These are phyloP conservation scores for Fennellomyces sp. DNA, from an alignment of 371 early-diverging fungal genomes.

Conservation along the genomic window DNA sequence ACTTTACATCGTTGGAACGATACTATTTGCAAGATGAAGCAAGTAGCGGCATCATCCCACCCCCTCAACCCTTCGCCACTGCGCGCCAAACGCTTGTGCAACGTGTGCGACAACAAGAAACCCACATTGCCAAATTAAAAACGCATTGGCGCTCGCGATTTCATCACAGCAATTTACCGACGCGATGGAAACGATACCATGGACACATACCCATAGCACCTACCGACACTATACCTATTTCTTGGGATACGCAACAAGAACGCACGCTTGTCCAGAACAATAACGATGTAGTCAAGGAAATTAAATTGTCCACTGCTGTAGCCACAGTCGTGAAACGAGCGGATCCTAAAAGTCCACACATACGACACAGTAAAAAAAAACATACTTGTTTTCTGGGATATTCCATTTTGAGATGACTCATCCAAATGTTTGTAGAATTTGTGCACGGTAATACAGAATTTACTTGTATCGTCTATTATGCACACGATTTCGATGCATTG, in stretches of 20 bases:
- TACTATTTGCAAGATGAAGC: not conserved
- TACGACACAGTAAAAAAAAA: slow-evolving; percentile 36
- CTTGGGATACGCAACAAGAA: not conserved
- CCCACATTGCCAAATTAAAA: not conserved
- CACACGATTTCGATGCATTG: slow-evolving; percentile 85
- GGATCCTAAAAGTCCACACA: slow-evolving; percentile 31
- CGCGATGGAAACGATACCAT: not conserved
- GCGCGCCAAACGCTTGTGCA: not conserved
- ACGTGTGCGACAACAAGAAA: not conserved
- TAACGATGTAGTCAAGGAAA: not conserved
- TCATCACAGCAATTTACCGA: not conserved
- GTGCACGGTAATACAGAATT: slow-evolving; percentile 72
- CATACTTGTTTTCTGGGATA: not conserved
- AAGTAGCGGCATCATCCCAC: not conserved
- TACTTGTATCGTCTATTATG: slow-evolving; percentile 86
- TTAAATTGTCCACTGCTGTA: not conserved
- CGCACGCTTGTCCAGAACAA: not conserved
- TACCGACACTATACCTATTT: not conserved
- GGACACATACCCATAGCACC: not conserved
- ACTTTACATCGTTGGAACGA: not conserved
- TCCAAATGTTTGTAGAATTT: slow-evolving; percentile 62
- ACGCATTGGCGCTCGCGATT: not conserved
- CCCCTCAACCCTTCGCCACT: not conserved
- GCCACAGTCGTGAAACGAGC: not conserved
- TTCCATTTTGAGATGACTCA: not conserved